phyloP scores from a whole-genome alignment of 768 basidiomycete species.

The Sarcomyxa edulis region DNA sequence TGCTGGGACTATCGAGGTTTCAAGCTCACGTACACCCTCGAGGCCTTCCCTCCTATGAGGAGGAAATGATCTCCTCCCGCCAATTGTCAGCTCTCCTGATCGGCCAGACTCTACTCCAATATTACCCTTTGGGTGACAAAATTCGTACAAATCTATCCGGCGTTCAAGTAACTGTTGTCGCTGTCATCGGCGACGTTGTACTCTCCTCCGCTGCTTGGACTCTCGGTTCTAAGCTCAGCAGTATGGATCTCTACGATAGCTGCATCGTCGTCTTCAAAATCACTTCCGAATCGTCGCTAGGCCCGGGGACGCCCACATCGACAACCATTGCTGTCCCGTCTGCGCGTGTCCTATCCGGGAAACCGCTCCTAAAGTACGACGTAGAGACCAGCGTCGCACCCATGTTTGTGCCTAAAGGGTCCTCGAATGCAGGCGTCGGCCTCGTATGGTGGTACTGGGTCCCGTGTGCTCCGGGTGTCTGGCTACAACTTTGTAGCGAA shows the following conservation, averaged over 20 bases:
- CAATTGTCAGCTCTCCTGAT: constrained; percentile 1
- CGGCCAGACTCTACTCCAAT: constrained; percentile 4
- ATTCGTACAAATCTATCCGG: constrained; percentile 1
- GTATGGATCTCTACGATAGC: constrained; percentile 21
- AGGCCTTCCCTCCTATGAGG: constrained; percentile 11
- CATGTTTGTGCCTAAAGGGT: constrained; percentile 14
- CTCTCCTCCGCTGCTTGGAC: constrained; percentile 20
- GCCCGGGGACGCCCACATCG: background rate
- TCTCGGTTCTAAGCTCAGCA: constrained; percentile 10
- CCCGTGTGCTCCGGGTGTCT: constrained; percentile 14
- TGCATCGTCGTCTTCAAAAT: constrained; percentile 17
- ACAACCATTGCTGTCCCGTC: constrained; percentile 12
- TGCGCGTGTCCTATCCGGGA: constrained; percentile 11
- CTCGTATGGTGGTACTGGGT: constrained; percentile 20
- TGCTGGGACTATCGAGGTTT: constrained; percentile 9
- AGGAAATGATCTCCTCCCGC: constrained; percentile 4
- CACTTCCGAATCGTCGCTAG: background rate
- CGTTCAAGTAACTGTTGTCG: constrained; percentile 11
- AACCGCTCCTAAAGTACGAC: background rate
- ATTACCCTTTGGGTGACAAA: background rate
- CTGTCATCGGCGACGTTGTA: constrained; percentile 18
- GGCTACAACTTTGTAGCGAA: too few species aligned
- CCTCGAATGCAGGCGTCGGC: constrained; percentile 11
- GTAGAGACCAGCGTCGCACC: constrained; percentile 1
- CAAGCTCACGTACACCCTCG: constrained; percentile 15